Percentiles rank a stretch among this genome's conserved stretches.
Evolutionary conservation across 768 basidiomycete genomes (phyloP).

Genomic region (Hygrophoropsis aurantiaca): DNA sequence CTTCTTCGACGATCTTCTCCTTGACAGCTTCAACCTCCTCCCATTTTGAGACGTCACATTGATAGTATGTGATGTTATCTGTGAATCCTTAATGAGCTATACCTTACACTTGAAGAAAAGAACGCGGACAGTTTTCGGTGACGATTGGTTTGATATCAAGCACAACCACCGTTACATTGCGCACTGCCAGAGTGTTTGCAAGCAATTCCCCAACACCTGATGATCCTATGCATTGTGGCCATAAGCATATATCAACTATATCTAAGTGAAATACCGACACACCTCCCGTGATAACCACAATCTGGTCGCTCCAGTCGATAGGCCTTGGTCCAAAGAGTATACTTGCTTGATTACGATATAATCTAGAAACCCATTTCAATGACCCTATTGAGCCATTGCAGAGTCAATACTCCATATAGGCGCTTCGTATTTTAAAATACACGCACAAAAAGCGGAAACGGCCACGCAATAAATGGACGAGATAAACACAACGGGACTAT

Average conservation of each 20-base stretch:
- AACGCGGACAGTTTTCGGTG: slow-evolving; percentile 68
- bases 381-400: slow-evolving; percentile 51
- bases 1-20: slow-evolving; percentile 75
- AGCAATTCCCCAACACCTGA: slow-evolving; percentile 89
- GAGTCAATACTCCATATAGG: neutral
- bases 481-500: slow-evolving; percentile 50
- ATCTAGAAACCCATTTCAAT: slow-evolving; percentile 64
- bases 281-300: slow-evolving; percentile 93
- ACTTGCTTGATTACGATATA: slow-evolving; percentile 76
- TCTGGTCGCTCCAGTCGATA: slow-evolving; percentile 85
- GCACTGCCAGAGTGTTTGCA: slow-evolving; percentile 82
- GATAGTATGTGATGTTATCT: slow-evolving; percentile 84
- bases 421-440: too few relatives aligned
- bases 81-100: slow-evolving; percentile 6
- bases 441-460: slow-evolving; percentile 70
- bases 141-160: slow-evolving; percentile 79
- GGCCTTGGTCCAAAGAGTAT: slow-evolving; percentile 57
- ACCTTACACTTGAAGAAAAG: neutral
- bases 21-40: slow-evolving; percentile 79
- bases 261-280: slow-evolving; percentile 14
- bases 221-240: slow-evolving; percentile 50
- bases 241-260: neutral
- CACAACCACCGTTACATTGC: slow-evolving; percentile 81
- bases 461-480: slow-evolving; percentile 56
- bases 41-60: slow-evolving; percentile 91